phyloP scores from a whole-genome alignment of 108 stramenopile species.

The Aurantiochytrium sp. region DNA sequence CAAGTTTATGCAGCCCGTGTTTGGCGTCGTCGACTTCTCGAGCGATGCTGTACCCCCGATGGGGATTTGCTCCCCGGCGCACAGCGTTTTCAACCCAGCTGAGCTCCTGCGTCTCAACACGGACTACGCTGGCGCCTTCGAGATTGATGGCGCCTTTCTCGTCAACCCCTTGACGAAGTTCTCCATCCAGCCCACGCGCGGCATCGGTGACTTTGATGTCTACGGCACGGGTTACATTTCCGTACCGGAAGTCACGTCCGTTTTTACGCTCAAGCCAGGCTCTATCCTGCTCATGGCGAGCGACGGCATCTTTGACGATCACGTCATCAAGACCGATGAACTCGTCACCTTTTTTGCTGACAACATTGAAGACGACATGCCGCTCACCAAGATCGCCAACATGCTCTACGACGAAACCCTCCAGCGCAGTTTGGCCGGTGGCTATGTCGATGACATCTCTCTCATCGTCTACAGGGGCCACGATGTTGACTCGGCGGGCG shows the following conservation, averaged over 20 bases:
- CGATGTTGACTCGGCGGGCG: background rate
- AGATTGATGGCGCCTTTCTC: slow-evolving; percentile 14
- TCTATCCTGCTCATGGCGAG: background rate
- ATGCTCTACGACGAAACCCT: background rate
- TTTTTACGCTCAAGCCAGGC: background rate
- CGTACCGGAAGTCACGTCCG: background rate
- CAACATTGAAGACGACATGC: background rate
- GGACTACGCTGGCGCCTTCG: background rate
- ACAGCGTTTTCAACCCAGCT: background rate
- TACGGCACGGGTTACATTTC: background rate
- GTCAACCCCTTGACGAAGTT: slow-evolving; percentile 6
- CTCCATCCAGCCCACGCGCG: slow-evolving; percentile 6
- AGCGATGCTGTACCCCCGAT: background rate
- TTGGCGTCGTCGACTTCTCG: background rate
- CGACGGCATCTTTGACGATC: background rate
- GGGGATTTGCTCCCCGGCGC: background rate
- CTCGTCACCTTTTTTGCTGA: background rate
- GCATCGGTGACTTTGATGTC: slow-evolving; percentile 7
- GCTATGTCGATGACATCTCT: slow-evolving; percentile 14
- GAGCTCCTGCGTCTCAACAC: slow-evolving; percentile 9
- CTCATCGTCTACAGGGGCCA: background rate
- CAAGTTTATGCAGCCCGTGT: background rate
- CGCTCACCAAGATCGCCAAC: background rate
- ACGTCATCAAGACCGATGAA: background rate
- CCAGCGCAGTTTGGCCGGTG: background rate